A percentile compares a stretch with the other conserved stretches of the same genome.
phyloP scores from a whole-genome alignment of 148 eudicot genomes.

The Cornus kousa region DNA sequence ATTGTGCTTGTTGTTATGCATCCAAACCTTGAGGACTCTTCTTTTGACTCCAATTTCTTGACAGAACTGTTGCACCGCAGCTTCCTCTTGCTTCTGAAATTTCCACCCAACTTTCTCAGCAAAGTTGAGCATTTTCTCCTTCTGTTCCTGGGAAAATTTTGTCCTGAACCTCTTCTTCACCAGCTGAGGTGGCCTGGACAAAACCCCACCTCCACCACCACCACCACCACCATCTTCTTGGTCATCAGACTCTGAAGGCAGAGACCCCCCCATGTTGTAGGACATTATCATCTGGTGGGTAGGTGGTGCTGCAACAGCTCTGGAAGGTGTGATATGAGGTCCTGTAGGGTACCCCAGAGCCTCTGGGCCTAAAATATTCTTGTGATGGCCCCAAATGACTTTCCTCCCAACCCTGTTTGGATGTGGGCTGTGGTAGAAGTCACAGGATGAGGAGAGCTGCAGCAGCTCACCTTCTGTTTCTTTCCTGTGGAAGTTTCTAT shows the following conservation, averaged over 20 bases:
- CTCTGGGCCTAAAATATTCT: conserved; percentile 16
- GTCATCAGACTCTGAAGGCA: conserved; percentile 38
- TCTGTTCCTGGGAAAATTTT: conserved; percentile 60
- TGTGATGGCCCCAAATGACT: conserved; percentile 32
- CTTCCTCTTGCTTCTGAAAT: conserved; percentile 66
- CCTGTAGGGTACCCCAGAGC: conserved; percentile 28
- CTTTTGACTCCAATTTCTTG: conserved; percentile 69
- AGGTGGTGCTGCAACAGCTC: no score
- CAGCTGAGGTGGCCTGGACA: no score
- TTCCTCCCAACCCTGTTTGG: conserved; percentile 34
- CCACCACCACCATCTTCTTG: conserved; percentile 30
- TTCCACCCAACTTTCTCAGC: conserved; percentile 79
- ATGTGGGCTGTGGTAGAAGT: conserved; percentile 26
- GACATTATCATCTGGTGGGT: no score
- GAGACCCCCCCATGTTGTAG: conserved; percentile 30
- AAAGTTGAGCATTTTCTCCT: conserved; percentile 61
- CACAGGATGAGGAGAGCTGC: conserved; percentile 25
- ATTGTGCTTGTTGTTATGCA: conserved; percentile 71
- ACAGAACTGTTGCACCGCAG: conserved; percentile 60
- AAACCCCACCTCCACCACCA: no score
- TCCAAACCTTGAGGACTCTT: conserved; percentile 71
- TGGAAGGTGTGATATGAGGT: conserved; percentile 17
- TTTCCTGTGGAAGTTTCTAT: conserved; percentile 67
- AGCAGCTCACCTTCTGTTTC: conserved; percentile 31
- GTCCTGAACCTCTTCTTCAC: conserved; percentile 66